Base-by-base conservation (phyloP, 225 moss, liverwort and hornwort species). In the Neckera pumila region DNA sequence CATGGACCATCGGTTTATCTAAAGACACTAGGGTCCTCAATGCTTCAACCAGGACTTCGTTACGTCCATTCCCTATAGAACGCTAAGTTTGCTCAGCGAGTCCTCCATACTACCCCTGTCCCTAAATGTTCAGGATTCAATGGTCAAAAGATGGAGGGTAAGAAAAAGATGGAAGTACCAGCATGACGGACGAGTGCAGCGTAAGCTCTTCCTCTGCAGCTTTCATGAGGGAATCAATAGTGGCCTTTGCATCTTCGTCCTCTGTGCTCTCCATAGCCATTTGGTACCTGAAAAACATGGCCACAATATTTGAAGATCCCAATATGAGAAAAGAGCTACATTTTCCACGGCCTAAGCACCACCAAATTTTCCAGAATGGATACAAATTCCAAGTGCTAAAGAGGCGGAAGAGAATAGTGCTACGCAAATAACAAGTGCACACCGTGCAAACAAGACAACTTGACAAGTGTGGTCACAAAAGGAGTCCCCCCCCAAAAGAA, bases 181-280 rank as follows among this genome's bases (percentile, higher is more conserved):
- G 87, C 90, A 88, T 88, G 40, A 90, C 70, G 25, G 97, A 92
- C 45, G 94, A 88, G 84, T 99, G 97, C 91, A 96, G 90, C 36
- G 89, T 84, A 30, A 97, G 96, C 94, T 97, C 98, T 85, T 92
- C 91, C 83, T 94, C 90, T 30, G 91, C 96, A 85, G 90, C 94
- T 84, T 77, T 91, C 62, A 92, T 87, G 58, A 99, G 92, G 28
- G 89, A 91, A 80, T 85, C 80, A 42, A 97, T 91, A 45, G 88
- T 90, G 58, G 79, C 89, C 87, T 92, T 95, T 20, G 95, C 92
- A 53, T 92, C 94, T 49, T 86, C 73, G 86, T 97, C 93, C 61
- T 96, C 95, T 26, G 97, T 93, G 91, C 89, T 94, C 81, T 95
- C 95, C 87, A 95, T 86, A 26, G 97, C 97, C 83, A 88, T 75